Evolutionary conservation across 2,329 filamentous ascomycete genomes (phyloP), one percentile per base, ranked within the genome.

Genomic region (Mariannaea elegans): DNA sequence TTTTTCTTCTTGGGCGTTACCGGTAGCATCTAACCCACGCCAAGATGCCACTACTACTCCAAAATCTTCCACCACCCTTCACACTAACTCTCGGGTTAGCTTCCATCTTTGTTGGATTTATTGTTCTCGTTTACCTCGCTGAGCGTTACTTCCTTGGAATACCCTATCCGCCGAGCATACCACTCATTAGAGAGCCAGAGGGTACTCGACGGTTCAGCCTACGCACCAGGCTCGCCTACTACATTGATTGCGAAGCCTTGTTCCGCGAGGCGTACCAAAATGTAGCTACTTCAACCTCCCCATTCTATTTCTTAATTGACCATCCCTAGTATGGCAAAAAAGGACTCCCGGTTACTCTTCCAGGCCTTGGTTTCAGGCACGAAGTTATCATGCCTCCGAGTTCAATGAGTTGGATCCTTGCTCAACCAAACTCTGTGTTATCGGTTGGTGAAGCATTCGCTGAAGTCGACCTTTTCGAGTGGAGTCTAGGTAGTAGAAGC

Each of bases 301-400:
- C 10, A 27, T 1, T 19, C 4, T 7, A 8, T 12, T 29, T 27
- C 19, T n/a, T 14, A 16, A 29, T 16, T 32, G 6, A 51, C n/a
- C 32, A 36, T 10, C 9, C 23, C 16, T n/a, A 82, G 77, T 81
- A 80, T 57, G 68, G 72, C 21, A 81, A 81, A 45, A 73, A 74
- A 14, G 78, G 77, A n/a, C 72, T 73, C 31, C 67, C 78, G 0
- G 79, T 81, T 2, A 66, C 82, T 2, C 53, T 81, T 7, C 80
- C 80, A 0, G 76, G 77, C 5, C 67, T 80, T 7, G 77, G 75
- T 2, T 71, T 76, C 27, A 74, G 75, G 19, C 72, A 73, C 38
- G 78, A 81, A 59, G 64, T 81, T n/a, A 72, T 81, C 41, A 63
- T 82, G n/a, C 80, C 80, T 0, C 68, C 70, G 6, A 75, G 64